Conservation (phyloP, 805 yeast species). For the Yarrowia porcina region DNA sequence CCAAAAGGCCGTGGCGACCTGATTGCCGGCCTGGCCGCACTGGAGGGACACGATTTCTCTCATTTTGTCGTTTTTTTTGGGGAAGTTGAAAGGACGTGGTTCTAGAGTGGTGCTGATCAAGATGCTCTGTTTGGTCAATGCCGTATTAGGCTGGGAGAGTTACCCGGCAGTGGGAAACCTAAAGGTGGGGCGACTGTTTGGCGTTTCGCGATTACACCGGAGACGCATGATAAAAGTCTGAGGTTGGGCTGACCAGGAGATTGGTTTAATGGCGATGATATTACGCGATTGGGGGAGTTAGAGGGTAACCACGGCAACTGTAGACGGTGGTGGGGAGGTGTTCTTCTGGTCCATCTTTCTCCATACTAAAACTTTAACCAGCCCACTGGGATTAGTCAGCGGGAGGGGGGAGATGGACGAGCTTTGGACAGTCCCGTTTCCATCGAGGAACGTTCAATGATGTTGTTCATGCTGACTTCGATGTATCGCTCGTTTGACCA, state of each 20-base stretch:
- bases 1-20: conserved; percentile 43
- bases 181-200: conserved; percentile 22
- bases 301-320: too few relatives aligned
- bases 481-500: too few relatives aligned
- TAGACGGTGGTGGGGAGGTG: neutral
- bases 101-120: too few relatives aligned
- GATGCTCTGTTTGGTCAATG: conserved; percentile 12
- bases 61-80: conserved; percentile 35
- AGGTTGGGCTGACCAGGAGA: neutral
- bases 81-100: too few relatives aligned
- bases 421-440: too few relatives aligned
- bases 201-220: conserved; percentile 9
- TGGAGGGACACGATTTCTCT: conserved; percentile 46
- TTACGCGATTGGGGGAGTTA: too few relatives aligned
- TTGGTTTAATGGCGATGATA: too few relatives aligned
- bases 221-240: neutral
- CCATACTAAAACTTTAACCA: conserved; percentile 4
- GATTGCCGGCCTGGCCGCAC: conserved; percentile 47
- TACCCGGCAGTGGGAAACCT: neutral
- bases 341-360: neutral
- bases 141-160: neutral
- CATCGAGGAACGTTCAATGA: too few relatives aligned
- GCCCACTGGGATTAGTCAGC: conserved; percentile 3
- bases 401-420: neutral
- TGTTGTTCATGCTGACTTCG: too few relatives aligned